Percentiles rank a stretch among this genome's conserved stretches.
Evolutionary conservation across 495 filamentous ascomycete species (phyloP).

Genomic region (Penicillium bovifimosum): DNA sequence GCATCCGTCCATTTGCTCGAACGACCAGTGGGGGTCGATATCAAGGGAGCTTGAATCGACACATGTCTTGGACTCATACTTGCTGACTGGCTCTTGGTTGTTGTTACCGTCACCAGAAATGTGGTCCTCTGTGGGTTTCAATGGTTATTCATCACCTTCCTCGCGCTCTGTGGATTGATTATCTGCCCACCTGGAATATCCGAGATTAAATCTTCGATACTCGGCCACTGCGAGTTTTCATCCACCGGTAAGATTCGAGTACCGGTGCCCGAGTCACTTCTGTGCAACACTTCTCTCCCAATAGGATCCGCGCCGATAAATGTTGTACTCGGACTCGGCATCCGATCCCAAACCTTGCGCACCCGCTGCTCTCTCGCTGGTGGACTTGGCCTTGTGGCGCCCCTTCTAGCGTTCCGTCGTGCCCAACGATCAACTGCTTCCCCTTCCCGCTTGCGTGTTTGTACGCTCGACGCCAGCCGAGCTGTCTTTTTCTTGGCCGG

Average conservation of each 20-base stretch:
- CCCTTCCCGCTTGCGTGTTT: neutral
- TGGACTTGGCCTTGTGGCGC: neutral
- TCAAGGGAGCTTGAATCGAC: neutral
- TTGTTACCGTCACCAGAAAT: neutral
- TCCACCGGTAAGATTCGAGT: neutral
- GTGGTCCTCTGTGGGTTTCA: neutral
- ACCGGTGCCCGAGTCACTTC: neutral
- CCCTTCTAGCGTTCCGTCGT: neutral
- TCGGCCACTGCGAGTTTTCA: neutral
- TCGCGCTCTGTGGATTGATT: neutral
- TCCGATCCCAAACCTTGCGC: neutral
- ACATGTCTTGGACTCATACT: neutral
- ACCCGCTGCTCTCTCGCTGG: neutral
- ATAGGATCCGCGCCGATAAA: neutral
- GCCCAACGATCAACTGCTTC: slow-evolving; percentile 11
- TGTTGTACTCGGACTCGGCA: neutral
- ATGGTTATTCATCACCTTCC: neutral
- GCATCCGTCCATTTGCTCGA: neutral
- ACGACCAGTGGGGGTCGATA: neutral
- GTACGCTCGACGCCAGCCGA: neutral
- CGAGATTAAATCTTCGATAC: neutral
- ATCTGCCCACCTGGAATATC: neutral
- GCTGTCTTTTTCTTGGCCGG: slow-evolving; percentile 36
- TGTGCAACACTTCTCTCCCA: neutral
- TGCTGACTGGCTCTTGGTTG: neutral